These are phyloP conservation scores for Ophiocordyceps unilateralis DNA, from an alignment of 2,329 filamentous ascomycete genomes.

Conservation along the genomic window DNA sequence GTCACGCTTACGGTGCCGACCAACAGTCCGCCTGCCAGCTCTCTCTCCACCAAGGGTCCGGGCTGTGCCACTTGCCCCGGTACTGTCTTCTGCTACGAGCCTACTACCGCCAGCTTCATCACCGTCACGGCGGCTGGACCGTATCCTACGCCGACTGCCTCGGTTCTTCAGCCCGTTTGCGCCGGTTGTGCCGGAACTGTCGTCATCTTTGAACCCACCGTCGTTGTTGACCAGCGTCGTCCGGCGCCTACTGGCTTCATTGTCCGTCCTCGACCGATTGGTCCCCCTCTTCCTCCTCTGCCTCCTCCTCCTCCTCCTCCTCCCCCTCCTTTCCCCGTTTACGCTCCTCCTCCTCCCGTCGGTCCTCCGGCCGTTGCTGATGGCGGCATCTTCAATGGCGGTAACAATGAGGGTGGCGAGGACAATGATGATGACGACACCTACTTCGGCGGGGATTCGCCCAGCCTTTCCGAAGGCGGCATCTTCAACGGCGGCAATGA, in stretches of 20 bases:
- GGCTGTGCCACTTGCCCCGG: slow-evolving; percentile 5
- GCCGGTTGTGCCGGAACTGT: slow-evolving; percentile 8
- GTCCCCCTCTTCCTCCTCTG: not conserved
- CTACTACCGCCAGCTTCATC: slow-evolving; percentile 8
- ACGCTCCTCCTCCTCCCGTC: not conserved
- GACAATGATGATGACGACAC: not conserved
- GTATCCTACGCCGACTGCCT: slow-evolving; percentile 6
- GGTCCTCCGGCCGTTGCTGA: not conserved
- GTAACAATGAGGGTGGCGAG: not conserved
- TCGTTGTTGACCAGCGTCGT: too few relatives aligned
- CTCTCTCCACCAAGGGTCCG: slow-evolving; percentile 6
- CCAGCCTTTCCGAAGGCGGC: not conserved
- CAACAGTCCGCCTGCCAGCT: slow-evolving; percentile 1
- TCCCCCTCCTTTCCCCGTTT: not conserved
- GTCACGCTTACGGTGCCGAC: slow-evolving; percentile 9
- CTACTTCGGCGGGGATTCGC: not conserved
- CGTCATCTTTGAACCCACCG: slow-evolving; percentile 9
- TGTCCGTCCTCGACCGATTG: not conserved
- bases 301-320: too few relatives aligned
- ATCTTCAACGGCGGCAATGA: not conserved
- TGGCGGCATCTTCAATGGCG: not conserved
- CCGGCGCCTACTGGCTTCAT: not conserved
- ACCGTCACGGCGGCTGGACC: slow-evolving; percentile 7
- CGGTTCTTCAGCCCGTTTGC: slow-evolving; percentile 7
- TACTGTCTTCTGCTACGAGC: slow-evolving; percentile 10